Conservation (phyloP, 148 eudicot species). For the Fagopyrum esculentum region DNA sequence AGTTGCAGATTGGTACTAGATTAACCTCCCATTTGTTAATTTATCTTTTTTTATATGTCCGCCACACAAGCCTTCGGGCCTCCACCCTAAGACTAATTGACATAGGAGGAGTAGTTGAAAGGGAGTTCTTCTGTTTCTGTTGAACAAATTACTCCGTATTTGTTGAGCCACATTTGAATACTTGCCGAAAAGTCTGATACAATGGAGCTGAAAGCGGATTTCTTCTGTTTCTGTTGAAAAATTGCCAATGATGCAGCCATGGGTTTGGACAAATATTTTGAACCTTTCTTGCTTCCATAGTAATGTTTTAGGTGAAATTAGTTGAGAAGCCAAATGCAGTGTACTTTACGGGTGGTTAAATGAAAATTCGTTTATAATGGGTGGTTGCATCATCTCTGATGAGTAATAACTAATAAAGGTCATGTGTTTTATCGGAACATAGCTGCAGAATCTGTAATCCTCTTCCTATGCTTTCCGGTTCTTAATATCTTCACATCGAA, state of each 20-base stretch:
- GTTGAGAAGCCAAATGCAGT: neutral
- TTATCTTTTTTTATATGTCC: too few relatives aligned
- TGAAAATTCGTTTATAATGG: neutral
- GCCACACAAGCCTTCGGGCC: too few relatives aligned
- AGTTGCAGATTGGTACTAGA: neutral
- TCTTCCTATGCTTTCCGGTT: neutral
- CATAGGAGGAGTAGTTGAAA: too few relatives aligned
- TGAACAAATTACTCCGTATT: too few relatives aligned
- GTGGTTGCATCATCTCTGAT: neutral
- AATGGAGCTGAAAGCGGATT: neutral
- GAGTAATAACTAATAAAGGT: neutral
- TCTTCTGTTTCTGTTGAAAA: neutral
- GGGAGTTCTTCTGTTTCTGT: too few relatives aligned
- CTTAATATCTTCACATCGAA: neutral
- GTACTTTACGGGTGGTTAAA: neutral
- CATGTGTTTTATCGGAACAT: neutral
- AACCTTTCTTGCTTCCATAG: neutral
- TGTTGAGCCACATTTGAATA: neutral
- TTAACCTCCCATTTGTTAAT: neutral
- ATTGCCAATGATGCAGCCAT: neutral
- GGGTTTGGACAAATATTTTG: neutral
- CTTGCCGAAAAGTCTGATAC: neutral
- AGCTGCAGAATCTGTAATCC: neutral
- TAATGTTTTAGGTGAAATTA: neutral
- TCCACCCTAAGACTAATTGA: too few relatives aligned